Evolutionary conservation across 805 yeast genomes (phyloP), one percentile per base, ranked within the genome.

Genomic region (Nakazawaea pomicola): DNA sequence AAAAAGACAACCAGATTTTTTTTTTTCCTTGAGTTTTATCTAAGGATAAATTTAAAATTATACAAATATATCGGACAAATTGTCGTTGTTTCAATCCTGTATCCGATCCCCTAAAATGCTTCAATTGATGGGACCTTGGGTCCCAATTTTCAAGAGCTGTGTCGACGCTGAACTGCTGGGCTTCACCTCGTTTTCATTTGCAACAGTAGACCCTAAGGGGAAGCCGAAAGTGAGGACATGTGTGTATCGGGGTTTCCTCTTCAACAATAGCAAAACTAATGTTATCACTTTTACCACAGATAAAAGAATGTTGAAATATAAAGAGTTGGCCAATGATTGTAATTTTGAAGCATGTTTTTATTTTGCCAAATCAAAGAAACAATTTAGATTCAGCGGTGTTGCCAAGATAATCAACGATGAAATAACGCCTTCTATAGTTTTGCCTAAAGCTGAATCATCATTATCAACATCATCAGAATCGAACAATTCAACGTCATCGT

Each of bases 321-420:
- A 61, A 11, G 83, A 83, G 51, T 58, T 76, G 29, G 46, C 67
- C 16, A 50, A 56, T 17, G 71, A 79, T 49, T 74, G 80, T 39
- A 65, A 67, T 41, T 81, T 78, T 56, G 95, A 87, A 61, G 84
- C 87, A 1, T 83, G 86, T 44, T 84, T 83, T 55, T 83, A 85
- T 65, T 83, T 86, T 55, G 73, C 68, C 7, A 67, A 65, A 17
- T 57, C 73, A 18, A 72, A 72, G 56, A 81, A 74, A 53, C 95
- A 87, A 60, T 83, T 80, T 56, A 67, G 95, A 50, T 66, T 87
- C 46, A 70, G 78, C 43, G 95, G 95, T 10, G 58, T 65, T 20
- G 84, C 84, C 11, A 70, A 77, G 46, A 52, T 67, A 10, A 57
- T 79, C 9, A 58, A 56, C 18, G 48, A 56, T 25, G 59, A 57